A percentile compares a stretch with the other conserved stretches of the same genome.
Conservation (phyloP, 2,329 filamentous ascomycete species). For the Lojkania enalia region DNA sequence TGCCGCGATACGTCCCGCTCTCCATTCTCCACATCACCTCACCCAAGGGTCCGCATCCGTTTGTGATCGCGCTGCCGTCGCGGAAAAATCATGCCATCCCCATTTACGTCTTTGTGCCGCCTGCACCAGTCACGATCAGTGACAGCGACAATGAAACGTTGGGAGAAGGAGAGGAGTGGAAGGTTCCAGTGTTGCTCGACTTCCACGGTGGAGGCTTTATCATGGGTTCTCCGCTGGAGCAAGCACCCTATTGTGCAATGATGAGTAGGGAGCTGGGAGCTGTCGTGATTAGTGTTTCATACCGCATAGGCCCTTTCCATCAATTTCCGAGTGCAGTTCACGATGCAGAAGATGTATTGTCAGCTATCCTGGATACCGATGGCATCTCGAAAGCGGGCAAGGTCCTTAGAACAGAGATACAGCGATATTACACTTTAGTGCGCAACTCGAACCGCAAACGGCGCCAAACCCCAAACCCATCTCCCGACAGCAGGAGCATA, state of each 20-base stretch:
- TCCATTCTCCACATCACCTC: conserved; percentile 44
- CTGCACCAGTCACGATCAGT: conserved; percentile 34
- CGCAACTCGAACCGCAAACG: conserved; percentile 19
- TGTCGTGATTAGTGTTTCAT: conserved; percentile 53
- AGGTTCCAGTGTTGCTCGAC: conserved; percentile 47
- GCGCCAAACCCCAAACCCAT: conserved; percentile 19
- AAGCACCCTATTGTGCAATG: conserved; percentile 53
- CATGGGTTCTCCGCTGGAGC: conserved; percentile 48
- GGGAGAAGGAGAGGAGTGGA: conserved; percentile 33
- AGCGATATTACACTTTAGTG: conserved; percentile 37
- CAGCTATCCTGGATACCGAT: conserved; percentile 46
- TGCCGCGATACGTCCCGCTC: conserved; percentile 44
- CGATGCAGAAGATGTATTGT: conserved; percentile 52
- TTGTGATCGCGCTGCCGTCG: conserved; percentile 46
- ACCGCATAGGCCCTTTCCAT: conserved; percentile 52
- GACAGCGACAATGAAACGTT: conserved; percentile 19
- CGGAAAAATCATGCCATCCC: conserved; percentile 44
- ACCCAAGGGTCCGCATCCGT: conserved; percentile 48
- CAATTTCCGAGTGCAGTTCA: conserved; percentile 53
- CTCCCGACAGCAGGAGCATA: conserved; percentile 22
- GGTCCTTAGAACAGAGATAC: conserved; percentile 39
- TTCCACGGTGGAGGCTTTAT: conserved; percentile 52
- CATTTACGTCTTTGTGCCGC: conserved; percentile 49
- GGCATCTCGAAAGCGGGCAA: conserved; percentile 36
- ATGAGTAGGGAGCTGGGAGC: conserved; percentile 48